Evolutionary conservation across 169 alveolate species (phyloP), one percentile per base, ranked within the genome.

Genomic region (Plasmodium billcollinsi): DNA sequence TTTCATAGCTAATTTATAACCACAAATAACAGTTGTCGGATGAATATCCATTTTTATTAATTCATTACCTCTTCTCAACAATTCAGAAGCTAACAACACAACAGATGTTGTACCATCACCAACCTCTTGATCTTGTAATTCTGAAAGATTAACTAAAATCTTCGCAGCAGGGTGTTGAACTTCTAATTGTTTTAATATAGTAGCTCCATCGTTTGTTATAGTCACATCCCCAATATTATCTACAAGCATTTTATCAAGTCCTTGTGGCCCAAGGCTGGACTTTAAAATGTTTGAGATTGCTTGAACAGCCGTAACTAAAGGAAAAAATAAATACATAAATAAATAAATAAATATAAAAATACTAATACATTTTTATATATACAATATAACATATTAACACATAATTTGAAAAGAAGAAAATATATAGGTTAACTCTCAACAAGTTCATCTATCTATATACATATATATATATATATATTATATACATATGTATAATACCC

Each of bases 101-200:
- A 99, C 99, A 8, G 99, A 97, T 8, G 99, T 99, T 43, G 99
- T 99, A 11, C 99, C 99, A 94, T 99, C 99, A 20, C 99, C 99
- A 14, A 93, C 98, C 88, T 97, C 99, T 74, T 96, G 96, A 92
- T 97, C 99, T 95, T 99, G 99, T 29, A 98, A 95, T 73, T 98
- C 98, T 12, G 99, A 97, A 52, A 99, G 93, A 62, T 99, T 99
- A 8, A 98, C 99, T 72, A 98, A 95, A 15, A 97, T 98, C 94
- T 98, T 98, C 14, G 99, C 99, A 20, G 99, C 99, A n/a, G 99
- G 99, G 91, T 99, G 99, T 92, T 98, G 99, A 39, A 99, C 99
- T 91, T 99, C 99, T 70, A 99, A 95, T 92, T 98, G 98, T 91
- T 97, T 98, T 69, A 99, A 93, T 73, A 99, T 98, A 24, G 99